Percentiles rank a stretch among this genome's conserved stretches.
Evolutionary conservation across 148 eudicot species (phyloP).

Genomic region (Tetragonia tetragonoides): DNA sequence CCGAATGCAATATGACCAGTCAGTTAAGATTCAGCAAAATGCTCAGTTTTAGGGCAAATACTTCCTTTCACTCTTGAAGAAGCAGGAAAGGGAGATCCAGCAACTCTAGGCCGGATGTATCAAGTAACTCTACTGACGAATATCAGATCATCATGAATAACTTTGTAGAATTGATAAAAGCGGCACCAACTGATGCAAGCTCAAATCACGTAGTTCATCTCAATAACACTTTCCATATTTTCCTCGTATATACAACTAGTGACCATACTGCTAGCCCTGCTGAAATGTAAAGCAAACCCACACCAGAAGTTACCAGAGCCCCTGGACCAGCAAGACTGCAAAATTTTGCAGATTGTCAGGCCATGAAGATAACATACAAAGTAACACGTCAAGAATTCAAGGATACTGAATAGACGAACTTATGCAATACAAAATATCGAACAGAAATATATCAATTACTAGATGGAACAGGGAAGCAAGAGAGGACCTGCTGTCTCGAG

Average conservation of each 20-base stretch:
- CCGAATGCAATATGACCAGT: conserved; percentile 1
- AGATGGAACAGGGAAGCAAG: conserved; percentile 18
- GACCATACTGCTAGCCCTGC: conserved; percentile 97
- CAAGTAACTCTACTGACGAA: conserved; percentile 16
- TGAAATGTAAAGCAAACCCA: conserved; percentile 69
- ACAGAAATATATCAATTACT: background rate
- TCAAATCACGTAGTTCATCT: conserved; percentile 27
- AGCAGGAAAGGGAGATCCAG: conserved; percentile 25
- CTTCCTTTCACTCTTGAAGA: conserved; percentile 14
- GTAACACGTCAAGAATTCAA: background rate
- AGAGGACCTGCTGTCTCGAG: conserved; percentile 75
- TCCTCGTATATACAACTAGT: conserved; percentile 79
- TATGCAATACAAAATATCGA: too few relatives aligned
- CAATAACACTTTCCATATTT: conserved; percentile 81
- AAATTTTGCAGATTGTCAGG: conserved; percentile 14
- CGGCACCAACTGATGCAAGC: conserved; percentile 15
- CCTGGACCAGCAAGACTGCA: conserved; percentile 58
- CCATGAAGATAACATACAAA: background rate
- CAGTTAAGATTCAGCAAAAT: conserved; percentile 15
- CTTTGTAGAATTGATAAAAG: conserved; percentile 18
- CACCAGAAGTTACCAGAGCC: conserved; percentile 63
- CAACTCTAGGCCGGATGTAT: conserved; percentile 24
- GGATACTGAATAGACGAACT: background rate
- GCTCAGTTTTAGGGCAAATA: conserved; percentile 8
- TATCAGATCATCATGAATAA: conserved; percentile 24